phyloP scores from a whole-genome alignment of 352 stramenopile genomes.

The Pythium pyrilobum region DNA sequence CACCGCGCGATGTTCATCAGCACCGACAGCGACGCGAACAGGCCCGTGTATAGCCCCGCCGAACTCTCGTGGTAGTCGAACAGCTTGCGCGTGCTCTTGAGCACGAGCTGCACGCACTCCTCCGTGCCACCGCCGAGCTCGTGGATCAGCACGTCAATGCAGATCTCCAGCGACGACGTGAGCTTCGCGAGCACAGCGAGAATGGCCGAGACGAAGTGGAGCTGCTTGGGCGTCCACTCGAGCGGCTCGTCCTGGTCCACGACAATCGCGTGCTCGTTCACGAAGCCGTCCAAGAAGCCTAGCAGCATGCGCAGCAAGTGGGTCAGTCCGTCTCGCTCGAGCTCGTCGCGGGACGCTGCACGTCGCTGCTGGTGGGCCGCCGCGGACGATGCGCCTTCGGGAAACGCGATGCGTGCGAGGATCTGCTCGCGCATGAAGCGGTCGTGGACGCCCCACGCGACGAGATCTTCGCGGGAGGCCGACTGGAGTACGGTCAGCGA shows the following conservation, averaged over 20 bases:
- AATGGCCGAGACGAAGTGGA: slow-evolving; percentile 41
- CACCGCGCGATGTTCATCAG: slow-evolving; percentile 54
- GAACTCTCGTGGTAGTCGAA: slow-evolving; percentile 58
- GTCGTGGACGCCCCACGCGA: slow-evolving; percentile 61
- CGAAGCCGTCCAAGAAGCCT: slow-evolving; percentile 49
- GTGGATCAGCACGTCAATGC: slow-evolving; percentile 41
- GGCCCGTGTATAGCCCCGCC: slow-evolving; percentile 38
- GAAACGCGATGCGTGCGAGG: slow-evolving; percentile 26
- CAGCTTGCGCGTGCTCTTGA: slow-evolving; percentile 50
- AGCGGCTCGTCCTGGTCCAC: slow-evolving; percentile 12
- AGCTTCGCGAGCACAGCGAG: slow-evolving; percentile 41
- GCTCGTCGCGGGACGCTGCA: slow-evolving; percentile 9
- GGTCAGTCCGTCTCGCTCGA: slow-evolving; percentile 37
- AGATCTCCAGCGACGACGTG: slow-evolving; percentile 22
- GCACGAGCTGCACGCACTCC: slow-evolving; percentile 50
- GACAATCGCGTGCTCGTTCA: slow-evolving; percentile 24
- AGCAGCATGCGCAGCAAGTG: slow-evolving; percentile 49
- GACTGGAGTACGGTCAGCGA: slow-evolving; percentile 37
- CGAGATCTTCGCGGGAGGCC: slow-evolving; percentile 60
- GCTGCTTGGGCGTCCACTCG: slow-evolving; percentile 26
- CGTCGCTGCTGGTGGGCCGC: slow-evolving; percentile 15
- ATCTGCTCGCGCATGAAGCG: slow-evolving; percentile 49
- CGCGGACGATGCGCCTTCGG: slow-evolving; percentile 10
- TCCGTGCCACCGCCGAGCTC: slow-evolving; percentile 38
- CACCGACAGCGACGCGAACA: slow-evolving; percentile 47